Evolutionary conservation across 768 basidiomycete species (phyloP).

Genomic region (Tubosaeta brunneosetosa): DNA sequence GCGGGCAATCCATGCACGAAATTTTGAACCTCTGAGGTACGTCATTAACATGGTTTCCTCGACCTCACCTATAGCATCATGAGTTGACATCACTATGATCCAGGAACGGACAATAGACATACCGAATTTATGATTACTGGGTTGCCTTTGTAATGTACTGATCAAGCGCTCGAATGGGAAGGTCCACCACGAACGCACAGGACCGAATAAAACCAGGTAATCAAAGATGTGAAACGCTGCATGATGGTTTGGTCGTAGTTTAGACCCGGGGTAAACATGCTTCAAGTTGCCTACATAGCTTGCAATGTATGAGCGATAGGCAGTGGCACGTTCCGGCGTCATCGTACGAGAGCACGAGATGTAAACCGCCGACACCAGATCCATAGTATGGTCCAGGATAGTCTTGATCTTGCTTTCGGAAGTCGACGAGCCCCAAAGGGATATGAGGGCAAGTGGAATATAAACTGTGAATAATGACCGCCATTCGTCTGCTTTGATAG

Average conservation of each 20-base stretch:
- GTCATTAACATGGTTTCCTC: neutral
- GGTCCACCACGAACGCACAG: neutral
- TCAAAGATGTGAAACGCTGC: neutral
- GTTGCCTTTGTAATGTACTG: neutral
- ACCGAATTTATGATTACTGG: neutral
- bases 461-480: neutral
- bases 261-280: neutral
- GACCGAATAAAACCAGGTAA: neutral
- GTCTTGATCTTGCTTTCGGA: neutral
- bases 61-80: neutral
- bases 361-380: neutral
- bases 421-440: neutral
- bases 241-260: neutral
- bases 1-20: neutral
- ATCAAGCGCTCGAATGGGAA: neutral
- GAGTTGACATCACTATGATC: no score
- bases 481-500: slow-evolving; percentile 4
- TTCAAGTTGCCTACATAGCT: neutral
- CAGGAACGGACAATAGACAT: no score
- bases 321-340: neutral
- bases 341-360: neutral
- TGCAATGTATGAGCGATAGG: neutral
- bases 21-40: neutral
- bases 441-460: neutral
- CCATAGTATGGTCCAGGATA: neutral